Conservation (phyloP, 768 basidiomycete genomes). For the Paxillus involutus region DNA sequence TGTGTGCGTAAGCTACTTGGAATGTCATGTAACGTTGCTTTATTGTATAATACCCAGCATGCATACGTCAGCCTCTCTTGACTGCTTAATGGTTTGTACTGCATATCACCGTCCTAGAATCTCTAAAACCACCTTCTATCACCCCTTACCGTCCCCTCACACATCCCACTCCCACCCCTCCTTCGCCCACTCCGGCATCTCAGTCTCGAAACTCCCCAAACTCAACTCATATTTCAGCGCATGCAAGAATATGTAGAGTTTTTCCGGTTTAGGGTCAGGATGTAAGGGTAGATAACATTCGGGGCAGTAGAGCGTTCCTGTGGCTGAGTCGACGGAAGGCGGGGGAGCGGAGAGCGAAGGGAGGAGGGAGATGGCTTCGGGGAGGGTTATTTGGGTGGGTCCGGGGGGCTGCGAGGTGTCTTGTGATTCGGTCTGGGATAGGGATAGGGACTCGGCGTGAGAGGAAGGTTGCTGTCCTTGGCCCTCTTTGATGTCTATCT, state of each 20-base stretch:
- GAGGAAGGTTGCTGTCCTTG: background rate
- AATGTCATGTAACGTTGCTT: background rate
- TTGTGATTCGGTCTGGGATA: background rate
- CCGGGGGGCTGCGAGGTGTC: background rate
- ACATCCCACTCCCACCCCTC: constrained; percentile 69
- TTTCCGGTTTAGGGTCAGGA: constrained; percentile 90
- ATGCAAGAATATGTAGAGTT: constrained; percentile 94
- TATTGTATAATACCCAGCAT: constrained; percentile 6
- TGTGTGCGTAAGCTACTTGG: background rate
- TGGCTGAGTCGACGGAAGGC: constrained; percentile 37
- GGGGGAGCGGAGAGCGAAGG: constrained; percentile 18
- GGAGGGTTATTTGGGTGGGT: constrained; percentile 35
- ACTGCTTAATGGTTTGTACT: background rate
- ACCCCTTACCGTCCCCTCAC: background rate
- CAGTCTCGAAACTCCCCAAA: constrained; percentile 81
- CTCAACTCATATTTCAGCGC: constrained; percentile 82
- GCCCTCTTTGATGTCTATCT: background rate
- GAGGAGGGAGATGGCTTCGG: constrained; percentile 48
- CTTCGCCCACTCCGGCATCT: constrained; percentile 86
- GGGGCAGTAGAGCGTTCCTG: constrained; percentile 67
- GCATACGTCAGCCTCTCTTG: background rate
- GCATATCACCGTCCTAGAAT: background rate
- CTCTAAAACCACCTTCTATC: too few relatives aligned
- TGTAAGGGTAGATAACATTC: constrained; percentile 93
- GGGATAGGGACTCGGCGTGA: background rate